phyloP scores from a whole-genome alignment of 2,329 filamentous ascomycete genomes.

The Gnomoniopsis smithogilvyi region DNA sequence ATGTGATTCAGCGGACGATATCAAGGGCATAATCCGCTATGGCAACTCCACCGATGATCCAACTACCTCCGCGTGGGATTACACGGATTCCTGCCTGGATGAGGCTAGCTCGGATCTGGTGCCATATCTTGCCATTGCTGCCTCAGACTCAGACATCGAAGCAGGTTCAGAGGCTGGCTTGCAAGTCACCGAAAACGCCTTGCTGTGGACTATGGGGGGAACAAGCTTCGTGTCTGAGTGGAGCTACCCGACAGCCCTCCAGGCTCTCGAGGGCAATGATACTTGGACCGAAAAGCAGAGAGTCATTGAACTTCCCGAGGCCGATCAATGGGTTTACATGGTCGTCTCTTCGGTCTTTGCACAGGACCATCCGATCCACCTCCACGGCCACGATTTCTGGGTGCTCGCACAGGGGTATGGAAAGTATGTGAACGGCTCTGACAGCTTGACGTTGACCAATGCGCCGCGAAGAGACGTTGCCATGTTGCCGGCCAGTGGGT shows the following conservation, averaged over 20 bases:
- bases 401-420: neutral
- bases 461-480: constrained; percentile 9
- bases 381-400: constrained; percentile 11
- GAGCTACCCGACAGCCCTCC: constrained; percentile 3
- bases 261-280: constrained; percentile 1
- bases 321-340: constrained; percentile 1
- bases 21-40: constrained; percentile 2
- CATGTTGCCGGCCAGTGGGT: constrained; percentile 8
- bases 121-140: constrained; percentile 9
- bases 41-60: constrained; percentile 9
- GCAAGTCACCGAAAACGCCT: neutral
- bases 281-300: neutral
- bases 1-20: neutral
- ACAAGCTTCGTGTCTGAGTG: constrained; percentile 5
- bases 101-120: constrained; percentile 3
- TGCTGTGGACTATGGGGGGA: constrained; percentile 5
- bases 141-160: neutral
- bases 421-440: neutral
- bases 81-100: constrained; percentile 5
- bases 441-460: neutral
- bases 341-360: constrained; percentile 5
- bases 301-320: neutral
- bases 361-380: constrained; percentile 6
- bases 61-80: constrained; percentile 6
- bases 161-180: constrained; percentile 6